Evolutionary conservation across 768 basidiomycete genomes (phyloP), one percentile per base, ranked within the genome.

Genomic region (Boletus speciosus): DNA sequence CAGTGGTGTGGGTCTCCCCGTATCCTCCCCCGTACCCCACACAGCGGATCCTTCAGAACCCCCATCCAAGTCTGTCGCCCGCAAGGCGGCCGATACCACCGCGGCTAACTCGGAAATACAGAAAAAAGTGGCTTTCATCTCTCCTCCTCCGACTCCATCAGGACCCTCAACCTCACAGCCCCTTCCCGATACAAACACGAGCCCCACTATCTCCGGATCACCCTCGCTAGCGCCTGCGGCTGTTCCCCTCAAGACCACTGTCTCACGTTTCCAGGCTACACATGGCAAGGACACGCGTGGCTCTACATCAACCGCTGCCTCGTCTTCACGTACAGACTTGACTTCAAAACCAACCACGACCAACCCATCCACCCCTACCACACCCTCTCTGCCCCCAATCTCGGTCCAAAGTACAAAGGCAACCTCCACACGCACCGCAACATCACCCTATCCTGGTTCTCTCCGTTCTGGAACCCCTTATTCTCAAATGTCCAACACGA

Each of bases 101-200:
- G 47, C 54, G n/a, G 29, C 60, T 12, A 55, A 35, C 44, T 69
- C 69, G 57, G 86, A 87, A 59, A 75, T 81, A 32, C 82, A 81
- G 65, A 93, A 93, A 78, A 91, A 91, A 73, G 91, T 93, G 42
- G 91, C 90, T 27, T 93, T 93, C 73, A 79, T 88, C 63, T 90
- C 89, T 29, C 89, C 90, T 46, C 83, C 87, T 14, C 87, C 86
- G 29, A 87, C 88, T 0, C 84, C 86, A 47, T 70, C 76, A 37
- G 78, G 73, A 56, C 74, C 79, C 55, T 66, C 66, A 49, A 55
- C 67, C 57, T 81, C 85, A 69, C 79, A 77, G 64, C 68, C 76
- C 48, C 72, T 83, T 51, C 78, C 81, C 44, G 78, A 81, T 59
- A 70, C 78, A 56, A 71, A 77, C 49, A 59, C 69, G 58, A 59